phyloP scores from a whole-genome alignment of 768 basidiomycete species.

The Hygrocybe coccinea region DNA sequence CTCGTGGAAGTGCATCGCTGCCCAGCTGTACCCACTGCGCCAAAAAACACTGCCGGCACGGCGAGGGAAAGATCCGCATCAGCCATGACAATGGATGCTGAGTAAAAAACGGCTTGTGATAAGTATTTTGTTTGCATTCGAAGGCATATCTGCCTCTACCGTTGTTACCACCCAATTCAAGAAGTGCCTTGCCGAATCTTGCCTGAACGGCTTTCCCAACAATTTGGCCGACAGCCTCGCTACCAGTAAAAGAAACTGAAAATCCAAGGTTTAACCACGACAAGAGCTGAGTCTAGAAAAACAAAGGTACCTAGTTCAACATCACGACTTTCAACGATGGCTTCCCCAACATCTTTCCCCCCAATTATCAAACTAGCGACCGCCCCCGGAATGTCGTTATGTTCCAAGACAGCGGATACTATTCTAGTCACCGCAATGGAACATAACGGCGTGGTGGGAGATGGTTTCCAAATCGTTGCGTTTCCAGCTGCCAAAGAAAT shows the following conservation, averaged over 20 bases:
- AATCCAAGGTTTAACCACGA: constrained; percentile 2
- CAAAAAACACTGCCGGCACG: constrained; percentile 87
- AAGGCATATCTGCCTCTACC: constrained; percentile 42
- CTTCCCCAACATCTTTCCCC: constrained; percentile 73
- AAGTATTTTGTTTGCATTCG: constrained; percentile 10
- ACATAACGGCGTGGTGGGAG: constrained; percentile 81
- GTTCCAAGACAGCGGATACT: constrained; percentile 72
- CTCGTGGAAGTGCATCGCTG: constrained; percentile 88
- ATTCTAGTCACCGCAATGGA: constrained; percentile 90
- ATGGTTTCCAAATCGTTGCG: constrained; percentile 93
- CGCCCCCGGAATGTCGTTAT: constrained; percentile 79
- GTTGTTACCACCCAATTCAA: constrained; percentile 95
- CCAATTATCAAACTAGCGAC: constrained; percentile 81
- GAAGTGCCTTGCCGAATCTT: constrained; percentile 82
- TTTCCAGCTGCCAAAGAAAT: constrained; percentile 88
- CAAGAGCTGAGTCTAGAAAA: constrained; percentile 3
- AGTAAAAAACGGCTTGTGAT: constrained; percentile 19
- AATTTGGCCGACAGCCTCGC: constrained; percentile 77
- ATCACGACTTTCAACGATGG: constrained; percentile 63
- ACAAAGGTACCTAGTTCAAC: constrained; percentile 67
- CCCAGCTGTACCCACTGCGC: constrained; percentile 79
- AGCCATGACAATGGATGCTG: constrained; percentile 87
- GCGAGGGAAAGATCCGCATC: constrained; percentile 91
- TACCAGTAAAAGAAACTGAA: constrained; percentile 91
- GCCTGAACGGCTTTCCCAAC: constrained; percentile 87